Conservation (phyloP, 1,284 basidiomycete species). For the Pisolithus thermaeus region DNA sequence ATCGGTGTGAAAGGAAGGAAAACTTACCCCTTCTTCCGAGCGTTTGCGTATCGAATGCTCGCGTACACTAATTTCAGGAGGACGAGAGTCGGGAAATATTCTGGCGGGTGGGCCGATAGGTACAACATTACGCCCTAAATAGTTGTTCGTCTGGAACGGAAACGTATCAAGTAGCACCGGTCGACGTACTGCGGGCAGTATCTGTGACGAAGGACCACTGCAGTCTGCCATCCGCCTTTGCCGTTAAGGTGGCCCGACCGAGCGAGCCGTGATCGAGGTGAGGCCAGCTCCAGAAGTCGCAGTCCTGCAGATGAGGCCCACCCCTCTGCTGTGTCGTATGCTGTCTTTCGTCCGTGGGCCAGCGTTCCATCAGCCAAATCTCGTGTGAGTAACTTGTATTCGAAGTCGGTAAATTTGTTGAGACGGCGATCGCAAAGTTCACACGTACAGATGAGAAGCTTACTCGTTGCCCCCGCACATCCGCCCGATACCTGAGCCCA, state of each 20-base stretch:
- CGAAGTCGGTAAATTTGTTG: too few relatives aligned
- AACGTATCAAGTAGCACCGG: not conserved
- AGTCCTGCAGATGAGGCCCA: constrained; percentile 1
- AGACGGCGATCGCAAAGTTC: too few relatives aligned
- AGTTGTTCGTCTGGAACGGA: constrained; percentile 3
- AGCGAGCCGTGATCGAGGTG: constrained; percentile 50
- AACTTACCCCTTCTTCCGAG: constrained; percentile 58
- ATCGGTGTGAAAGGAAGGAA: not conserved
- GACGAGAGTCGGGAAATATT: constrained; percentile 53
- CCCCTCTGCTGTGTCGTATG: constrained; percentile 16
- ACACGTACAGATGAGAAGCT: too few relatives aligned
- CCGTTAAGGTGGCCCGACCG: constrained; percentile 44
- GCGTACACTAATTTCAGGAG: constrained; percentile 27
- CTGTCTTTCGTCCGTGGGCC: constrained; percentile 47
- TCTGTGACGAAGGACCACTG: constrained; percentile 48
- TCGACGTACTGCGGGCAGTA: constrained; percentile 19
- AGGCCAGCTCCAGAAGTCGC: constrained; percentile 38
- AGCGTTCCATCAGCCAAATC: constrained; percentile 46
- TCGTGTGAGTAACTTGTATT: too few relatives aligned
- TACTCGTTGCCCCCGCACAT: too few relatives aligned
- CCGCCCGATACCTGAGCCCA: too few relatives aligned
- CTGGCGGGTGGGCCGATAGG: constrained; percentile 29
- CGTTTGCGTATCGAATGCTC: constrained; percentile 37
- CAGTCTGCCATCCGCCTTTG: constrained; percentile 36
- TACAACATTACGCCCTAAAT: constrained; percentile 17